These are phyloP conservation scores for Syzygium malaccense DNA, from an alignment of 441 rosid species.

Conservation along the genomic window DNA sequence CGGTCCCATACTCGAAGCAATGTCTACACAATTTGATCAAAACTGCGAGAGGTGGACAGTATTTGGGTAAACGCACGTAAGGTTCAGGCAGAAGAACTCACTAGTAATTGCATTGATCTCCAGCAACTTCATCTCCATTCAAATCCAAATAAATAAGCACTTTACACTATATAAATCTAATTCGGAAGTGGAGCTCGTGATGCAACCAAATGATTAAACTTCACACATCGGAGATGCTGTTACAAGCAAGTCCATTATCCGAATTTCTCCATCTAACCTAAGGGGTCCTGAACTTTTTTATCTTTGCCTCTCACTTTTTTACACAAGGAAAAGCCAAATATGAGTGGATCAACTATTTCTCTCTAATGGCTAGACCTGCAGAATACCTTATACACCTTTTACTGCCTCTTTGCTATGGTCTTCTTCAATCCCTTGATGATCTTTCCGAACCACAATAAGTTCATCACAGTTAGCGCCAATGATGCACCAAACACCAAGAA, in stretches of 20 bases:
- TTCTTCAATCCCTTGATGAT: constrained; percentile 34
- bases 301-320: background rate
- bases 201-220: background rate
- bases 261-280: background rate
- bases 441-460: constrained; percentile 37
- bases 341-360: background rate
- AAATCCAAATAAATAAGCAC: background rate
- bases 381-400: background rate
- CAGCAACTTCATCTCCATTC: background rate
- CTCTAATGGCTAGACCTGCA: background rate
- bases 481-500: constrained; percentile 27
- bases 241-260: background rate
- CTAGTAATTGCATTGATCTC: background rate
- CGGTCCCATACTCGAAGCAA: no score
- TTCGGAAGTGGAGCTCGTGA: background rate
- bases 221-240: background rate
- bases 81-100: background rate
- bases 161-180: background rate
- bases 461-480: constrained; percentile 17
- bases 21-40: background rate
- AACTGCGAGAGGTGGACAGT: background rate
- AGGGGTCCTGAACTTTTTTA: background rate
- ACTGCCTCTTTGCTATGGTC: constrained; percentile 30
- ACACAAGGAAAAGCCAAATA: background rate
- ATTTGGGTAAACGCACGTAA: background rate